These are phyloP conservation scores for Hebeloma cylindrosporum DNA, from an alignment of 768 basidiomycete species.

Conservation along the genomic window DNA sequence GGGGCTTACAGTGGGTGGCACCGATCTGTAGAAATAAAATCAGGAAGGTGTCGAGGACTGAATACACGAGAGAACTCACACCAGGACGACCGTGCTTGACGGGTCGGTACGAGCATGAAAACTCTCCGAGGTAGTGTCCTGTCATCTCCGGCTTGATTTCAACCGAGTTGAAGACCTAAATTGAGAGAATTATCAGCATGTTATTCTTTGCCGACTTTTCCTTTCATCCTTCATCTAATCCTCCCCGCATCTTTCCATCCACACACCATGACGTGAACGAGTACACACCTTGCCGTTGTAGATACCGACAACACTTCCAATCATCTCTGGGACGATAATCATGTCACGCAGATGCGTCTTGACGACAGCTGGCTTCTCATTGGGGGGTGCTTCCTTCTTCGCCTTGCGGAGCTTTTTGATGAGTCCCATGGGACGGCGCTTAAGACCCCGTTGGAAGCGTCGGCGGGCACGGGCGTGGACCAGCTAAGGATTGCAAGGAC, in stretches of 20 bases:
- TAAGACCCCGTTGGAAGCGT: slow-evolving; percentile 98
- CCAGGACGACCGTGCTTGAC: slow-evolving; percentile 99
- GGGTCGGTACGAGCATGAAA: slow-evolving; percentile 95
- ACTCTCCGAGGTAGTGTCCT: slow-evolving; percentile 98
- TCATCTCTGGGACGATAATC: slow-evolving; percentile 99
- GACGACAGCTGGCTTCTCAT: slow-evolving; percentile 98
- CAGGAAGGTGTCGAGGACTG: slow-evolving; percentile 10
- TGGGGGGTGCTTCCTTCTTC: slow-evolving; percentile 98
- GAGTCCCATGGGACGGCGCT: slow-evolving; percentile 96
- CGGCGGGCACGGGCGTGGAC: slow-evolving; percentile 98
- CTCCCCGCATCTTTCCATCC: slow-evolving; percentile 2
- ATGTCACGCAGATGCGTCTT: slow-evolving; percentile 99
- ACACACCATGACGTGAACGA: not conserved
- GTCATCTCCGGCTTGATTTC: slow-evolving; percentile 99
- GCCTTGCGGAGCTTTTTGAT: slow-evolving; percentile 99
- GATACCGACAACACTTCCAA: slow-evolving; percentile 95
- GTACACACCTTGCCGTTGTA: slow-evolving; percentile 90
- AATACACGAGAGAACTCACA: slow-evolving; percentile 52
- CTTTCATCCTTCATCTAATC: slow-evolving; percentile 1
- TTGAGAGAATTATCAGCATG: too few species aligned
- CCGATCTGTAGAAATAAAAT: slow-evolving; percentile 57
- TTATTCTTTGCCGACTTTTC: too few species aligned
- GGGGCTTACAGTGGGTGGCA: slow-evolving; percentile 88
- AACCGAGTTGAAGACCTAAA: slow-evolving; percentile 87
- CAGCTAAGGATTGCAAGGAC: slow-evolving; percentile 51